Evolutionary conservation across 352 stramenopile species (phyloP), one percentile per base, ranked within the genome.

Genomic region (Phytopythium chamaehyphon): DNA sequence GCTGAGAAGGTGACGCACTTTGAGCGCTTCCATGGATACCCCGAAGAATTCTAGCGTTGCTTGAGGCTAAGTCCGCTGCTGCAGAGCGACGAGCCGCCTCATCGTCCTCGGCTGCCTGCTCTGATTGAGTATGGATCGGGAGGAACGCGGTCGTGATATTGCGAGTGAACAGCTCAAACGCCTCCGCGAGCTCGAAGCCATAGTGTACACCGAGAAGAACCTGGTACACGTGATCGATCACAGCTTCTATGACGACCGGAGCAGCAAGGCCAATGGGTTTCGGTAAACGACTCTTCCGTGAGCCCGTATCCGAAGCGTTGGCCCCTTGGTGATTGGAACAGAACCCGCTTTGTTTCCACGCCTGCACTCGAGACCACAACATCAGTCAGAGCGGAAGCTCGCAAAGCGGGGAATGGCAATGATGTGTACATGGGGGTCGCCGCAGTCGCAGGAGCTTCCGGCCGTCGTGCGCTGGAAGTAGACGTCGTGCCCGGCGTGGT

Each of bases 401-500:
- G 14, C 21, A 54, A 42, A 19, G 12, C 28, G 47, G 43, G 14
- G 47, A n/a, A n/a, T 33, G 21, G 38, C 24, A 46, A 39, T 10
- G 16, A 15, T 31, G 59, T 74, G 36, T 63, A 92, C 85, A 59
- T 95, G 81, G 15, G 78, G 40, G 51, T 95, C 83, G 35, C 85
- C 85, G 47, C 85, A 95, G 40, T 95, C 85, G 57, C 85, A 95
- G 0, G 83, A 95, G 26, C 85, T 93, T 12, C 85, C 85, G 6
- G 85, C 85, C 7, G 85, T 91, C 0, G 85, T 95, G 26, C 85
- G 65, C 56, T 95, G 85, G 51, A 95, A 95, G 36, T 93, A 93
- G 16, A 95, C 85, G 40, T 93, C 83, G 36, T 95, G 85, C 16
- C 83, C 85, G 1, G 67, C 65, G 46, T 93, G 83, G 22, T 93